A percentile compares a stretch with the other conserved stretches of the same genome.
phyloP scores from a whole-genome alignment of 2,329 filamentous ascomycete species.

The Tolypocladium capitatum region DNA sequence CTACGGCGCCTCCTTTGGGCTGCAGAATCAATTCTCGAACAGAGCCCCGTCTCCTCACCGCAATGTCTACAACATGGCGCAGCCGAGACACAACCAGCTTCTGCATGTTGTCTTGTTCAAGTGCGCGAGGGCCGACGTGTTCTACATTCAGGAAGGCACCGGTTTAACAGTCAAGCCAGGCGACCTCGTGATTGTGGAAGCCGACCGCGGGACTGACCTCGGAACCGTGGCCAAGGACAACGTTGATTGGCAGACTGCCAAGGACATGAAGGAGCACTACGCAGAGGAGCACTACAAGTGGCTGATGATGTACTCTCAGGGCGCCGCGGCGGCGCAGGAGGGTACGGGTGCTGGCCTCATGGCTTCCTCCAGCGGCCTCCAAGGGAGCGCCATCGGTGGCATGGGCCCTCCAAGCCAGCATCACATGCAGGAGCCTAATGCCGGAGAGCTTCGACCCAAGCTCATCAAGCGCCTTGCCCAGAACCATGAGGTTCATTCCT shows the following conservation, averaged over 20 bases:
- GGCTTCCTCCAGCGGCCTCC: conserved; percentile 48
- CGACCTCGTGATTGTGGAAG: conserved; percentile 93
- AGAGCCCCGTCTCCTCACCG: conserved; percentile 49
- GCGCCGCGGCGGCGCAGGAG: conserved; percentile 49
- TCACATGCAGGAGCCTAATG: conserved; percentile 56
- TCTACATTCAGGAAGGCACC: conserved; percentile 92
- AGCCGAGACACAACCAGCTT: conserved; percentile 52
- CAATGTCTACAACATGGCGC: conserved; percentile 46
- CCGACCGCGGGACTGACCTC: conserved; percentile 88
- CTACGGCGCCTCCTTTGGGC: conserved; percentile 33
- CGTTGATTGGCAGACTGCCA: conserved; percentile 75
- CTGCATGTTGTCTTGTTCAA: conserved; percentile 94
- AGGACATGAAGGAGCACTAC: conserved; percentile 80
- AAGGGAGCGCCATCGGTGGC: conserved; percentile 60
- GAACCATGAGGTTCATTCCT: conserved; percentile 73
- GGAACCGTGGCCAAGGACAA: conserved; percentile 85
- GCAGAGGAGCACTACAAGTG: conserved; percentile 94
- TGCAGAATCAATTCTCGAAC: conserved; percentile 30
- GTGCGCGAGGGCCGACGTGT: conserved; percentile 86
- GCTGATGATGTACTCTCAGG: conserved; percentile 97
- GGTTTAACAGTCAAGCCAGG: conserved; percentile 81
- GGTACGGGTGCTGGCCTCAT: conserved; percentile 48
- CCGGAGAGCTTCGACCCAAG: conserved; percentile 79
- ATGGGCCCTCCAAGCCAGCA: conserved; percentile 66
- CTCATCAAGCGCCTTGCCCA: conserved; percentile 93